Evolutionary conservation across 441 rosid genomes (phyloP), one percentile per base, ranked within the genome.

Genomic region (Brassica hybrid): DNA sequence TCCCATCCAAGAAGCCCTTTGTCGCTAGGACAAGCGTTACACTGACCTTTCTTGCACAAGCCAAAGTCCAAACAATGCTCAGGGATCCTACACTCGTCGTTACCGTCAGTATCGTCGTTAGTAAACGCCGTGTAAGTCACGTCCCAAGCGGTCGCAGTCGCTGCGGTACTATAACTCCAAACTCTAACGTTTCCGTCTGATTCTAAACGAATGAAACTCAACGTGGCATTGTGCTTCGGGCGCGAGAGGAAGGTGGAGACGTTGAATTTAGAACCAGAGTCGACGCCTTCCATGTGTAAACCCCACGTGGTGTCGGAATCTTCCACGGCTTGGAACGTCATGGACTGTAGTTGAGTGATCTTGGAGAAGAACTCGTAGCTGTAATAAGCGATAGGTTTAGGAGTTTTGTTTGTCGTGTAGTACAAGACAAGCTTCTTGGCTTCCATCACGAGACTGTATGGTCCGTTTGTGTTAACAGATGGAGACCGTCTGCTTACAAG

Each of bases 11-110:
- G 30, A 4, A 86, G 68, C 4, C 90, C 92, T 3, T 50, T 76
- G 27, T 86, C 75, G 0, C 73, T 76, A n/a, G 92, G 89, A 77
- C 91, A 92, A 7, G 87, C 92, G 36, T 86, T 87, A 8, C 94
- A 90, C 71, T 88, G 92, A 62, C 83, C 83, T 19, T 85, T 85
- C 25, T 85, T 85, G 52, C 95, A 86, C 1, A 89, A 34, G n/a
- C 92, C 90, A 17, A 90, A 88, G 3, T 41, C 62, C 8, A 92
- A 79, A 70, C 97, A 90, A 56, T 81, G 82, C 57, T 73, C 84
- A 0, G 89, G 89, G 36, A 90, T 69, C 36, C 89, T 88, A 69
- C 91, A 93, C 71, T 90, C 88, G 0, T 54, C 80, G 72, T 72
- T 80, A 16, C 71, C 83, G 14, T 80, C 88, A 65, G 66, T 54